Evolutionary conservation across 1,284 basidiomycete genomes (phyloP).

Genomic region (Melampsora larici-populina): DNA sequence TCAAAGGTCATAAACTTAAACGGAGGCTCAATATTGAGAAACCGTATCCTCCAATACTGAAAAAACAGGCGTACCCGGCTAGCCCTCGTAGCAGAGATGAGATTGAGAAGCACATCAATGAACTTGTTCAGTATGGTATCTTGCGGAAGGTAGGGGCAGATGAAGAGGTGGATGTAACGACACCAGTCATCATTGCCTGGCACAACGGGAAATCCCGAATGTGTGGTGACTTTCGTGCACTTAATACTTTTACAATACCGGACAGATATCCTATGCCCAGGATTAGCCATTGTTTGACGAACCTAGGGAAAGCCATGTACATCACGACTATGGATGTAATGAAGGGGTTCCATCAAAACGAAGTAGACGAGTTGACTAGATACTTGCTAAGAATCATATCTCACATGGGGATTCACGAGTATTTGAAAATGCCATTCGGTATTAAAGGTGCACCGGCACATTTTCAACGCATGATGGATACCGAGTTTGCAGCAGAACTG

Average conservation of each 20-base stretch:
- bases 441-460: neutral
- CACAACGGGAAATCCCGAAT: too few relatives aligned
- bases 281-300: neutral
- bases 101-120: conserved; percentile 1
- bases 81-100: neutral
- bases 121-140: too few relatives aligned
- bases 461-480: neutral
- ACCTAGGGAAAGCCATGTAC: neutral
- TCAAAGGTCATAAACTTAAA: conserved; percentile 15
- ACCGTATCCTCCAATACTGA: neutral
- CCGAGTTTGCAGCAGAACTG: too few relatives aligned
- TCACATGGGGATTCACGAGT: neutral
- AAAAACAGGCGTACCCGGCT: conserved; percentile 15
- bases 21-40: conserved; percentile 1
- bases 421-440: neutral
- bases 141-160: neutral
- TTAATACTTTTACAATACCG: neutral
- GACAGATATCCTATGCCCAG: conserved; percentile 4
- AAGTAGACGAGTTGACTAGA: neutral
- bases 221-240: neutral
- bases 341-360: conserved; percentile 8
- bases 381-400: neutral
- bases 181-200: too few relatives aligned
- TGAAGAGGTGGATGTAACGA: neutral
- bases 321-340: neutral